Conservation (phyloP, 106 monocot genomes). For the Dendrobium catenatum region DNA sequence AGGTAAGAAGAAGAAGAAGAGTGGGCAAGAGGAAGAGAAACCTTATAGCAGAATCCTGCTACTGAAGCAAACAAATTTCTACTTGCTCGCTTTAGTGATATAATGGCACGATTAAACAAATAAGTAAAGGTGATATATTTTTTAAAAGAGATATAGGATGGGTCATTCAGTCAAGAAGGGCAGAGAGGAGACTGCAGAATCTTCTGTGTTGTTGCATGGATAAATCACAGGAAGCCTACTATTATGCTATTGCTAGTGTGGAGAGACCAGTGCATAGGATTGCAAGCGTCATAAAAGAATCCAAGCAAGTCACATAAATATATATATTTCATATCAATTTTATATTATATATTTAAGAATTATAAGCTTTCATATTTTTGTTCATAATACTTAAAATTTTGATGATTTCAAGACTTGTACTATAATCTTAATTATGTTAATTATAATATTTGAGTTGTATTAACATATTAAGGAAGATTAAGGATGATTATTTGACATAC, state of each 20-base stretch:
- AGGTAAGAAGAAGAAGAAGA: not conserved
- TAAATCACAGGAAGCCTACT: slow-evolving; percentile 13
- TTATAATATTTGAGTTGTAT: too few relatives aligned
- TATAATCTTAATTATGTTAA: too few relatives aligned
- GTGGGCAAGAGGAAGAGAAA: not conserved
- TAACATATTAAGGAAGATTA: too few relatives aligned
- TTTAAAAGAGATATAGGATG: slow-evolving; percentile 52
- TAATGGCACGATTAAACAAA: not conserved
- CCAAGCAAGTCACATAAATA: too few relatives aligned
- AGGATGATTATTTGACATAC: too few relatives aligned
- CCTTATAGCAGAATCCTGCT: not conserved
- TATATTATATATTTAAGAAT: too few relatives aligned
- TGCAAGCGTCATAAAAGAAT: not conserved
- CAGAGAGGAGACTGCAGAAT: slow-evolving; percentile 36
- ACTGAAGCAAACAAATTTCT: not conserved
- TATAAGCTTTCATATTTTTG: too few relatives aligned
- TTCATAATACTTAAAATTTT: too few relatives aligned
- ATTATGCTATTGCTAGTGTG: not conserved
- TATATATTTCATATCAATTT: too few relatives aligned
- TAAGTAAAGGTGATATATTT: not conserved
- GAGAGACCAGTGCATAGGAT: not conserved
- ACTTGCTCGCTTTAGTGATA: not conserved
- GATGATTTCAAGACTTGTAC: too few relatives aligned
- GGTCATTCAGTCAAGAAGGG: slow-evolving; percentile 38
- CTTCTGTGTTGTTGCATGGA: slow-evolving; percentile 37